Base-by-base conservation (phyloP, 1,139 yeast species). In the Zygoascus sp. region DNA sequence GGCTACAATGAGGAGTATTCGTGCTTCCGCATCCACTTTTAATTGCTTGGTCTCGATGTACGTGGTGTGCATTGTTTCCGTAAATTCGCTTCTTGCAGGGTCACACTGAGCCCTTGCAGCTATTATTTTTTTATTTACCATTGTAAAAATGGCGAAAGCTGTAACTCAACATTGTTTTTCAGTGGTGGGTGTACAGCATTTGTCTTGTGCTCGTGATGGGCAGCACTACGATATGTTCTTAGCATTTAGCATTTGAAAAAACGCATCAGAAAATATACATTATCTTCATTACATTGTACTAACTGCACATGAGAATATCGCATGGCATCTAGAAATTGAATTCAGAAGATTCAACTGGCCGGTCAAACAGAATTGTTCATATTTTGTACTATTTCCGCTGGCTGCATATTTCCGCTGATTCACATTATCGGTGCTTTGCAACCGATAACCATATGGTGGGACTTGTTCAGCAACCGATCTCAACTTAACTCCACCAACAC, bases 11-110 rank as follows among this genome's bases (percentile, higher is more conserved):
- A 32, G 11, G 43, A 40, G 30, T 40, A 30, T 13, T 28, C 28
- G 10, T 40, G 43, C 25, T 40, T 40, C 27, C 21, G 37, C n/a
- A 17, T 40, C 32, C 41, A 38, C 25, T 15, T 19, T 4, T 30
- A 15, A 30, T 11, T 3, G n/a, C 4, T 7, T 25, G 28, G 7
- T 10, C 9, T 25, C n/a, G 28, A 10, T 3, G n/a, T 25, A 25
- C 7, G 4, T 7, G n/a, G 28, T n/a, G n/a, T 25, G 9, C 25
- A 22, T 25, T 25, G 9, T 2, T 25, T 3, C n/a, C 28, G n/a
- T 25, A 10, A 25, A 7, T 23, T 7, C 27, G 10, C 2, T 10
- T 6, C 28, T 25, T 3, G 28, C n/a, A 10, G 28, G n/a, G n/a
- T 10, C 3, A 25, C 25, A 22, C 6, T 3, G n/a, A n/a, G 28